Conservation (phyloP, 345 rosid species). For the Salix udensis region DNA sequence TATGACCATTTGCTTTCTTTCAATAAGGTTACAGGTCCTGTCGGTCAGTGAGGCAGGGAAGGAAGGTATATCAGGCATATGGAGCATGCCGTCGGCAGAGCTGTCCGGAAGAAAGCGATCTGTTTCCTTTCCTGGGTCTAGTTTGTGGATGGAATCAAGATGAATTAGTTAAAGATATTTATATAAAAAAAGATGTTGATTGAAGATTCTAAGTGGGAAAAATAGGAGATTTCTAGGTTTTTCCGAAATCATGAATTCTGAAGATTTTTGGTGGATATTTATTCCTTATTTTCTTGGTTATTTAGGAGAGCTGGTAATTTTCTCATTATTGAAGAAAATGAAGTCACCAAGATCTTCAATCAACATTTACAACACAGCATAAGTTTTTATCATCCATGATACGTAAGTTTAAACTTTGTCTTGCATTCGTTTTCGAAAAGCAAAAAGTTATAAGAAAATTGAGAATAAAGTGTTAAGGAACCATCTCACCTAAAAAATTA, state of each 20-base stretch:
- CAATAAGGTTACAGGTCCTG: slow-evolving; percentile 56
- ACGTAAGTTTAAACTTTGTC: too few relatives aligned
- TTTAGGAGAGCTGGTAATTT: not conserved
- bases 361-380: too few relatives aligned
- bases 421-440: too few relatives aligned
- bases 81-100: slow-evolving; percentile 18
- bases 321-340: not conserved
- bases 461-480: too few relatives aligned
- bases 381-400: too few relatives aligned
- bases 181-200: not conserved
- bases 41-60: slow-evolving; percentile 23
- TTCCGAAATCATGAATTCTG: not conserved
- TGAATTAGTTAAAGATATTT: not conserved
- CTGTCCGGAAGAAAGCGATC: slow-evolving; percentile 28
- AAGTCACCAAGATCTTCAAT: not conserved
- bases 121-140: slow-evolving; percentile 28
- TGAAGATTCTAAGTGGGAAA: not conserved
- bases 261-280: not conserved
- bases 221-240: slow-evolving; percentile 11
- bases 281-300: not conserved
- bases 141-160: slow-evolving; percentile 16
- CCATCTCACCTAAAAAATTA: too few relatives aligned
- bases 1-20: slow-evolving; percentile 98
- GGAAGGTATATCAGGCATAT: slow-evolving; percentile 29
- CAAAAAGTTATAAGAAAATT: too few relatives aligned